Conservation (phyloP, 2,329 filamentous ascomycete genomes). For the Tolypocladium paradoxum region DNA sequence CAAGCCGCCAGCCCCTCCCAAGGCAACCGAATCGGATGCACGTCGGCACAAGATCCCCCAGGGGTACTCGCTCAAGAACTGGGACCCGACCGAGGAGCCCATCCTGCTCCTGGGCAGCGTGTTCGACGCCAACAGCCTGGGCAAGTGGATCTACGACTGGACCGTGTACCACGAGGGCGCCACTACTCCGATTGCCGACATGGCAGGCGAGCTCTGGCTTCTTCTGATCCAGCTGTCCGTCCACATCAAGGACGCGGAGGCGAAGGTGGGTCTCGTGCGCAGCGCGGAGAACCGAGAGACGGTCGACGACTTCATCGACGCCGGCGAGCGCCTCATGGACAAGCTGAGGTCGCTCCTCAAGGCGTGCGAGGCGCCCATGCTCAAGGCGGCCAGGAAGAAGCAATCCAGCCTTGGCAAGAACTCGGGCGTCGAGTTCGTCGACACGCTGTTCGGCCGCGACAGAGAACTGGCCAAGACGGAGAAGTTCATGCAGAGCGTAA, state of each 20-base stretch:
- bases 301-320: constrained; percentile 82
- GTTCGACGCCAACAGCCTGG: constrained; percentile 93
- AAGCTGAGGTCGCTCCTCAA: constrained; percentile 82
- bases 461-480: constrained; percentile 83
- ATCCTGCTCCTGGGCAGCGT: constrained; percentile 92
- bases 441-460: constrained; percentile 88
- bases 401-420: constrained; percentile 69
- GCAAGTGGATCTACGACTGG: constrained; percentile 99
- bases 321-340: constrained; percentile 75
- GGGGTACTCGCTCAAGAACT: constrained; percentile 95
- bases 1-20: constrained; percentile 23
- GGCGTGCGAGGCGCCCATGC: constrained; percentile 89
- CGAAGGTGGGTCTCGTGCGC: constrained; percentile 62
- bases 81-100: constrained; percentile 89
- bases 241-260: constrained; percentile 86
- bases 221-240: constrained; percentile 86
- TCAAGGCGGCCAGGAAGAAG: constrained; percentile 70
- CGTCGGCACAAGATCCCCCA: constrained; percentile 64
- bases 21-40: constrained; percentile 50
- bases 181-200: constrained; percentile 72
- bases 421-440: constrained; percentile 88
- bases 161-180: constrained; percentile 84
- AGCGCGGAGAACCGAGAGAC: constrained; percentile 64
- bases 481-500: constrained; percentile 81
- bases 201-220: constrained; percentile 92